Evolutionary conservation across 1,284 basidiomycete genomes (phyloP).

Genomic region (Lentinula novae-zelandiae): DNA sequence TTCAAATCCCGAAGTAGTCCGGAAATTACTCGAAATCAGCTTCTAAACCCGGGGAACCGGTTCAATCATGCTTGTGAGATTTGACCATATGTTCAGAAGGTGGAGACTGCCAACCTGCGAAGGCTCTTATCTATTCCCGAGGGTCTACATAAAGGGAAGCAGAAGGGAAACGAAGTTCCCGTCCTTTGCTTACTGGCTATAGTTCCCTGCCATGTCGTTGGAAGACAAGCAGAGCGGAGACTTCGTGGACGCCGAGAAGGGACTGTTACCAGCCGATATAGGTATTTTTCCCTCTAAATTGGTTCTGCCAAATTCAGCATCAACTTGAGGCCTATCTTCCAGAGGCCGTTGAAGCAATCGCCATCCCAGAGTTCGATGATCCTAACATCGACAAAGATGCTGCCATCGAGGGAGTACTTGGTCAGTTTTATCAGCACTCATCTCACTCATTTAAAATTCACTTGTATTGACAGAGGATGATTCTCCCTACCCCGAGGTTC

Average conservation of each 20-base stretch:
- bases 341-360: conserved; percentile 25
- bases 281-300: not conserved
- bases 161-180: not conserved
- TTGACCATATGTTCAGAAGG: conserved; percentile 2
- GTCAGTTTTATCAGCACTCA: not conserved
- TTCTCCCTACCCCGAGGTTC: conserved; percentile 15
- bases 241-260: conserved; percentile 13
- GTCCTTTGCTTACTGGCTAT: conserved; percentile 3
- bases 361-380: conserved; percentile 20
- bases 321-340: not conserved
- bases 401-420: conserved; percentile 9
- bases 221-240: conserved; percentile 15
- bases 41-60: not conserved
- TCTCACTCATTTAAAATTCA: not conserved
- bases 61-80: not conserved
- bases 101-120: not conserved
- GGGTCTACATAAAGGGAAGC: not conserved
- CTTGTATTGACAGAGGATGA: conserved; percentile 6
- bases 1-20: not conserved
- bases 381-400: conserved; percentile 17
- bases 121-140: not conserved
- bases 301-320: not conserved
- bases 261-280: not conserved
- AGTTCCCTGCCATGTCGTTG: conserved; percentile 16
- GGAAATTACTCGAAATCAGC: not conserved